phyloP scores from a whole-genome alignment of 805 yeast genomes.

The Schwanniomyces sp. region DNA sequence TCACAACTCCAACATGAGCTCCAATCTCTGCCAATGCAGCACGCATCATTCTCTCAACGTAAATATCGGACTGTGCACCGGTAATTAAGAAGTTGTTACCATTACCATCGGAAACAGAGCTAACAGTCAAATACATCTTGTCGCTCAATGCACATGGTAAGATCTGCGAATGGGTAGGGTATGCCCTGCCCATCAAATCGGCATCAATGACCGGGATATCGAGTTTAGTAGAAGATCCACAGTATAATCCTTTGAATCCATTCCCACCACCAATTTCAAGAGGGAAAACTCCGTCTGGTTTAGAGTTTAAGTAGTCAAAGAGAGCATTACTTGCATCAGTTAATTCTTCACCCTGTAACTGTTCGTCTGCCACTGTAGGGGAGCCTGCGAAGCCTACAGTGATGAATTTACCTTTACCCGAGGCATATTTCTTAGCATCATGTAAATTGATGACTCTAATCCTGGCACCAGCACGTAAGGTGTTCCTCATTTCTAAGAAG shows the following conservation, averaged over 20 bases:
- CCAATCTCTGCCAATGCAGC: constrained; percentile 46
- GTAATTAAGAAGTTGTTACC: constrained; percentile 37
- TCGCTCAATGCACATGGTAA: constrained; percentile 25
- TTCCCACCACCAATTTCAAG: constrained; percentile 48
- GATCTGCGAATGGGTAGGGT: constrained; percentile 42
- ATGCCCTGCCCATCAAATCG: constrained; percentile 48
- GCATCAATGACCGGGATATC: constrained; percentile 32
- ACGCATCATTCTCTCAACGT: constrained; percentile 38
- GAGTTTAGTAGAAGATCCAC: constrained; percentile 14
- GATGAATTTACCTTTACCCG: constrained; percentile 26
- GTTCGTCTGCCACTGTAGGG: constrained; percentile 48
- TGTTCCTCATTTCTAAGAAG: constrained; percentile 32
- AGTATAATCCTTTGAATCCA: constrained; percentile 26
- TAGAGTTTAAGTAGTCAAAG: constrained; percentile 22
- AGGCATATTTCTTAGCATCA: constrained; percentile 19
- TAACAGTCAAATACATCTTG: constrained; percentile 20
- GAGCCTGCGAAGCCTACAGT: constrained; percentile 39
- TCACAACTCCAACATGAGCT: constrained; percentile 36
- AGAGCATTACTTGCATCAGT: constrained; percentile 25
- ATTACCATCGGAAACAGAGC: constrained; percentile 37
- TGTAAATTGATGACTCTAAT: constrained; percentile 34
- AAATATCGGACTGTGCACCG: constrained; percentile 25
- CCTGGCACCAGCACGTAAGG: constrained; percentile 31
- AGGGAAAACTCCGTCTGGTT: constrained; percentile 35
- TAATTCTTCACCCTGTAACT: constrained; percentile 39